Base-by-base conservation (phyloP, 148 eudicot species). In the Rhododendron mucronatum region DNA sequence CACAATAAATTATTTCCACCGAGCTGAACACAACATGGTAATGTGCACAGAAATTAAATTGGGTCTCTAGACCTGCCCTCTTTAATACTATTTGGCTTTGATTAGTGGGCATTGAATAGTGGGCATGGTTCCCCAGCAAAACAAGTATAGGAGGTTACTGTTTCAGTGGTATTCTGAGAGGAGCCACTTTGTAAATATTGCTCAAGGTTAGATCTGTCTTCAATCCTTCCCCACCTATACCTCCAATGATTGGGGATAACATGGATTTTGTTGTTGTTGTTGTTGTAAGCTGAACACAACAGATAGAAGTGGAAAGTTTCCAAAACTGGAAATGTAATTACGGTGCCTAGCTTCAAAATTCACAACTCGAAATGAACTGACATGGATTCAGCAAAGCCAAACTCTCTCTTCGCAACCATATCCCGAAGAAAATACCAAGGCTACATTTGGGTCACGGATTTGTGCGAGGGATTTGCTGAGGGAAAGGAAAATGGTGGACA, bases 271-370 rank as follows among this genome's bases (percentile, higher is more conserved):
- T 35, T 35, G 37, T 35, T 35, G 1, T 35, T 35, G 37, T 37
- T 37, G 39, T 37, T 37, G 39, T 37, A 44, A 67, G 47, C 21
- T 44, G 77, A 39, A 45, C 30, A 67, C 11, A 65, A 41, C n/a
- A n/a, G 57, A 65, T 28, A 67, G 50, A 63, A 83, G 33, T 71
- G 78, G 63, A 41, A 73, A 84, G 47, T 83, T 28, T 69, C 71
- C 11, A 7, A 30, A 67, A 26, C 75, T 69, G 75, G 75, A 67
- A 61, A 67, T n/a, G 4, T 73, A 33, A 41, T 47, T 35, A 14
- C 41, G 7, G 12, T 21, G n/a, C 35, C 33, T 50, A 6, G 37
- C 35, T 21, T 71, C 26, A 55, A 20, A 69, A 74, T 51, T 59
- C 7, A 20, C 5, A 35, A 53, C 20, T 82, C 44, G 30, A 73